phyloP scores from a whole-genome alignment of 106 monocot species.

The Dendrobium chrysotoxum region DNA sequence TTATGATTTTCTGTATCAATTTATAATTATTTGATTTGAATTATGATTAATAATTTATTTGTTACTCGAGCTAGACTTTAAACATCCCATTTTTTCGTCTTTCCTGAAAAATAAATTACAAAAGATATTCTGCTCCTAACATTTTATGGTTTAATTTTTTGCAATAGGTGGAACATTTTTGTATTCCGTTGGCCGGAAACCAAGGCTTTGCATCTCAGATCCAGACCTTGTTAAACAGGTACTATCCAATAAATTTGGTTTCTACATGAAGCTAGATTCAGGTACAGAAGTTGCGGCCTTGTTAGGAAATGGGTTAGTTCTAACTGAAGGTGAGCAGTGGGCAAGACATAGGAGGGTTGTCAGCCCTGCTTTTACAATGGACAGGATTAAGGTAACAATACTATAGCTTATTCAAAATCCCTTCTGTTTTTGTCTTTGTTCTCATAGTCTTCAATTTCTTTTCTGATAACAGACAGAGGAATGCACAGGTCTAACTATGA shows the following conservation, averaged over 20 bases:
- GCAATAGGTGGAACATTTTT: slow-evolving; percentile 31
- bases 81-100: no score
- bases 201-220: slow-evolving; percentile 35
- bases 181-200: slow-evolving; percentile 30
- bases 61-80: no score
- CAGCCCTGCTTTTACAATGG: slow-evolving; percentile 53
- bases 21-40: no score
- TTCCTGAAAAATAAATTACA: neutral
- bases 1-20: no score
- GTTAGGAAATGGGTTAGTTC: slow-evolving; percentile 39
- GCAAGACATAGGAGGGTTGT: slow-evolving; percentile 40
- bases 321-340: slow-evolving; percentile 44
- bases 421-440: no score
- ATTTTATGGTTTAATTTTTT: neutral
- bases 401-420: neutral
- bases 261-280: slow-evolving; percentile 24
- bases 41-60: no score
- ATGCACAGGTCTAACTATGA: no score
- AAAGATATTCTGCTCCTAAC: neutral
- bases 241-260: slow-evolving; percentile 46
- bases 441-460: no score
- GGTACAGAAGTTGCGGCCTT: slow-evolving; percentile 14
- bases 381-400: slow-evolving; percentile 51
- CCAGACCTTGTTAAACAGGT: slow-evolving; percentile 40
- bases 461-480: no score